Evolutionary conservation across 768 basidiomycete species (phyloP), one percentile per base, ranked within the genome.

Genomic region (Suillus hirtellus): DNA sequence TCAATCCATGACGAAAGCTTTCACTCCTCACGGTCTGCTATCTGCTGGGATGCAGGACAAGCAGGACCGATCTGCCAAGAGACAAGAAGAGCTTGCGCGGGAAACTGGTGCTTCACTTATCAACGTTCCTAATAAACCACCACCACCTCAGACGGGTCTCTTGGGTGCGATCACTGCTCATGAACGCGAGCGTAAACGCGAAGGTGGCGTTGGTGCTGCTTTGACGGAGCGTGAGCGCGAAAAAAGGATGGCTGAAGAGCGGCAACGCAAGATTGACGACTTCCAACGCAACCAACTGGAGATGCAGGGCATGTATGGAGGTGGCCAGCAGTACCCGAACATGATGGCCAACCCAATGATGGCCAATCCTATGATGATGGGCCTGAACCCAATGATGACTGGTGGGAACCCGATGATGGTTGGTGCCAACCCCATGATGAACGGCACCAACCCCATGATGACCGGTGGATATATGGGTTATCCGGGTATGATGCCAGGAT

Each of bases 121-220:
- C 79, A 96, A 96, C 73, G 93, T 99, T n/a, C 94, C 93, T 4
- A 87, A 89, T 71, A 96, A 96, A 72, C 95, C 96, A 0, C 95
- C 93, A 0, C 93, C 94, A 2, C 96, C 97, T 9, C 95, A 96
- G 76, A 93, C 92, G 49, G 97, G 97, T 44, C 83, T 99, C 49
- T 87, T 99, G 56, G 97, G 97, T 19, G 96, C 96, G 2, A 95
- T 99, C 69, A 95, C 95, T 49, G 93, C 91, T 10, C 95, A 97
- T 73, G 95, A 99, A 76, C 85, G 93, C 60, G 96, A 99, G 62
- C 83, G 94, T 64, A 94, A 96, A 72, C 88, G 95, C 35, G 95
- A 96, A 63, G 96, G 97, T 59, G 96, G 96, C 43, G 87, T 99
- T 19, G 97, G 96, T 59, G 95, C 96, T 31, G 86, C 95, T 2